Base-by-base conservation (phyloP, 352 stramenopile genomes). In the Globisporangium ultimum region DNA sequence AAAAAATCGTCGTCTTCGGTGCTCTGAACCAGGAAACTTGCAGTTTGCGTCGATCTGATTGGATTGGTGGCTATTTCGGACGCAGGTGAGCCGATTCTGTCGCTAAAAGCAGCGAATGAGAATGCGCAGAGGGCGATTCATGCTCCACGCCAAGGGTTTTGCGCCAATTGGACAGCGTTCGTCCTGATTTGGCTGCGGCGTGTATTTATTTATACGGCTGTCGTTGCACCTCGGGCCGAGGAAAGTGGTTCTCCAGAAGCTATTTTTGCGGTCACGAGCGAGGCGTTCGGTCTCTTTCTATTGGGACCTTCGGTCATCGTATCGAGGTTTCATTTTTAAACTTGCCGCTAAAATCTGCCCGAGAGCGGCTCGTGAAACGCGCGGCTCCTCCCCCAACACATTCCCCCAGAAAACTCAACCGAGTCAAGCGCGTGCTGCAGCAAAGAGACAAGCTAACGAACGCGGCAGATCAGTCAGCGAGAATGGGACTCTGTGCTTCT, bases 311-410 rank as follows among this genome's bases (percentile, higher is more conserved):
- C 50, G 50, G 50, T 36, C 51, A 21, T 52, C 28, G 53, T 32
- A 28, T 51, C 65, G 68, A 67, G 70, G 74, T 87, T 87, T 87
- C 77, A 83, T 80, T 84, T 80, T 77, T 80, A 82, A 83, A 82
- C 66, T 80, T 81, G 63, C 73, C 53, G 54, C 48, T 43, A 60
- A 55, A 69, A 76, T 84, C 75, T 74, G 63, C 65, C 51, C 48
- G 67, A 61, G 28, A 36, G 28, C 28, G 28, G 55, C 55, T 53
- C 54, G 50, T 49, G 55, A 53, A 75, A 69, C 67, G 56, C 67
- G 63, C 67, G 58, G 59, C 69, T 57, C 60, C 28, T 10, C 28
- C 8, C 64, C 46, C 50, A 21, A 48, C 50, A 54, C 32, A 48
- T 50, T 8, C 28, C 34, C 57, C 43, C 52, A 56, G 38, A 55